phyloP scores from a whole-genome alignment of 495 filamentous ascomycete species.

The Lasiosphaeris hirsuta region DNA sequence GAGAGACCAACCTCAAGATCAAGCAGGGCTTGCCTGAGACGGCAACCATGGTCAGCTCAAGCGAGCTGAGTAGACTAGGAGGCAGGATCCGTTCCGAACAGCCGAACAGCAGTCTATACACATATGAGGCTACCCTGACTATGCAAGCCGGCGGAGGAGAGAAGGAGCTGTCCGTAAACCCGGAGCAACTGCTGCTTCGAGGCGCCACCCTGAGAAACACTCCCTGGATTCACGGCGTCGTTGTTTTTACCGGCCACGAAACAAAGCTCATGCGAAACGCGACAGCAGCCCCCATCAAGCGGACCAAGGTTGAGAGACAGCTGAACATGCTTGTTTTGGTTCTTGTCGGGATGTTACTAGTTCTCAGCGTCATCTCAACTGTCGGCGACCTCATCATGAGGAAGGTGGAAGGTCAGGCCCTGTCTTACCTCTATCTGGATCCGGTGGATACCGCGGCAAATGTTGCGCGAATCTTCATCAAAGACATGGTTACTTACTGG shows the following conservation, averaged over 20 bases:
- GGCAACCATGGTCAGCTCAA: conserved; percentile 77
- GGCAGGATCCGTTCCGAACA: conserved; percentile 91
- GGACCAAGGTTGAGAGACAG: conserved; percentile 88
- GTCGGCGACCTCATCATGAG: conserved; percentile 85
- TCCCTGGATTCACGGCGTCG: conserved; percentile 94
- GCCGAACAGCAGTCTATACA: conserved; percentile 97
- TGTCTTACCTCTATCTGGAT: conserved; percentile 70
- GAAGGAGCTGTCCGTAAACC: conserved; percentile 81
- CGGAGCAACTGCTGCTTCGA: conserved; percentile 69
- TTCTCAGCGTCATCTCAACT: conserved; percentile 82
- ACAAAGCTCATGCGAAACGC: conserved; percentile 99
- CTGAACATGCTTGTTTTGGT: conserved; percentile 92
- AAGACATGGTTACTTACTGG: conserved; percentile 97
- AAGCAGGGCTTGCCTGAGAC: conserved; percentile 98
- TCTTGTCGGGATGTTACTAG: conserved; percentile 78
- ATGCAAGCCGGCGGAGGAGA: conserved; percentile 92
- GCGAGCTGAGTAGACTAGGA: conserved; percentile 79
- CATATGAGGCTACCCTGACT: conserved; percentile 94
- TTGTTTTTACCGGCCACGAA: conserved; percentile 98
- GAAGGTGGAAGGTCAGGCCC: conserved; percentile 50
- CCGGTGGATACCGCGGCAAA: conserved; percentile 38
- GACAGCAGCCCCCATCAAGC: conserved; percentile 95
- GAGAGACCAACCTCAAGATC: conserved; percentile 98
- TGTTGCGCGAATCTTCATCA: conserved; percentile 77
- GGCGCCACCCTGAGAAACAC: conserved; percentile 95